Conservation (phyloP, 345 rosid species). For the Eucalyptus albens region DNA sequence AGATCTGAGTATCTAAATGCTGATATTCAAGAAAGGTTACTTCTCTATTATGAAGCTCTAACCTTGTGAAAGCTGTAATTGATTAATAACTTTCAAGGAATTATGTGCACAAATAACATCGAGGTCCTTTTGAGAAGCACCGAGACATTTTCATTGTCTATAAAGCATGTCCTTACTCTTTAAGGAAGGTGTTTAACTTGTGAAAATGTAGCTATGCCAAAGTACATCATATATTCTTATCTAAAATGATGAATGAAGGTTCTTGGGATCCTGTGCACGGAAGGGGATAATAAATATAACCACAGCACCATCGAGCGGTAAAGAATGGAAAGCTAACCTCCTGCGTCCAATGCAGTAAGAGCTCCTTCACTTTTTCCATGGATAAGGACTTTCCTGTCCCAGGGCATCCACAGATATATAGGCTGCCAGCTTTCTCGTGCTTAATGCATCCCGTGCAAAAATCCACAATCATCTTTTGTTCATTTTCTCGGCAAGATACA, state of each 20-base stretch:
- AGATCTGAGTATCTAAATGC: background rate
- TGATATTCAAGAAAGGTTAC: background rate
- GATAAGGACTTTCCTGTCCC: slow-evolving; percentile 89
- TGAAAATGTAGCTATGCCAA: background rate
- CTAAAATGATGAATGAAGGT: background rate
- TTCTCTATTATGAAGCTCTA: background rate
- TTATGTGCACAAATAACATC: background rate
- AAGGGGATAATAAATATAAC: background rate
- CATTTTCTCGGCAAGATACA: slow-evolving; percentile 68
- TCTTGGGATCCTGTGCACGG: background rate
- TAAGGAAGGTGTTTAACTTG: background rate
- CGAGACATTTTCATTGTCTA: background rate
- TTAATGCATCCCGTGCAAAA: slow-evolving; percentile 51
- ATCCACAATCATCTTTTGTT: slow-evolving; percentile 49
- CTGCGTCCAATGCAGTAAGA: slow-evolving; percentile 45
- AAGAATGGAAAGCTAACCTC: slow-evolving; percentile 19
- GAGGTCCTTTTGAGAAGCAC: background rate
- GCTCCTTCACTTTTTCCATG: slow-evolving; percentile 54
- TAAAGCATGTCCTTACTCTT: background rate
- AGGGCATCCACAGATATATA: slow-evolving; percentile 75
- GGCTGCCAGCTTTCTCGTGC: slow-evolving; percentile 62
- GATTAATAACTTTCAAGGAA: background rate
- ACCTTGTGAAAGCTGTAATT: background rate
- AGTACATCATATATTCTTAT: background rate
- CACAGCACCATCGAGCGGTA: background rate